These are phyloP conservation scores for Triticum timopheevii DNA, from an alignment of 176 grass and related monocot genomes.

Conservation along the genomic window DNA sequence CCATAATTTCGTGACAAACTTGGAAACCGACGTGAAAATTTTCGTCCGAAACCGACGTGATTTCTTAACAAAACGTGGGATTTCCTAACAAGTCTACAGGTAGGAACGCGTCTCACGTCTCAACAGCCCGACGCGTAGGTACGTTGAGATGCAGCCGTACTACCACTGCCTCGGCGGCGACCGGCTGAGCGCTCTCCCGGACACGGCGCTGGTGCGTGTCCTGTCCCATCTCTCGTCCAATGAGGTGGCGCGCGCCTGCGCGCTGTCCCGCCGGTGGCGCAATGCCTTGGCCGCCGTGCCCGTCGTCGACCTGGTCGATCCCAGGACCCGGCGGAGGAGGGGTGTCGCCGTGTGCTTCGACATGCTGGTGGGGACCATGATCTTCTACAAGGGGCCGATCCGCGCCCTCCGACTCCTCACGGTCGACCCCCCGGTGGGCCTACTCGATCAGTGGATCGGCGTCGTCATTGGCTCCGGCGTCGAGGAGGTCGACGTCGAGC, in stretches of 20 bases:
- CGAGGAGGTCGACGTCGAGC: neutral
- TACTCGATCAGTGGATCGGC: neutral
- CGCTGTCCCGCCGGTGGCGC: neutral
- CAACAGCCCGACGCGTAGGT: too few species aligned
- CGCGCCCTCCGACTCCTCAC: neutral
- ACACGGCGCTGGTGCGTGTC: neutral
- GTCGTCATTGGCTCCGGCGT: neutral
- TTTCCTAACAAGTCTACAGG: too few species aligned
- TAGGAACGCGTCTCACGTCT: too few species aligned
- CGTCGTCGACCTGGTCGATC: neutral
- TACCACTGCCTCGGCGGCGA: neutral
- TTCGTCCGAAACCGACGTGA: too few species aligned
- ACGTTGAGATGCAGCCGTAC: too few species aligned
- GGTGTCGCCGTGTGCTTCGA: too few species aligned
- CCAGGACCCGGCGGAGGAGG: too few species aligned
- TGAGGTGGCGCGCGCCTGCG: neutral
- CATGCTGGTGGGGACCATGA: too few species aligned
- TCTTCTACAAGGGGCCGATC: neutral
- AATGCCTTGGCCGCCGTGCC: neutral
- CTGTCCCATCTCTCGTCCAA: neutral
- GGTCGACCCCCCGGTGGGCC: neutral
- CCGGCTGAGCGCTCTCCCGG: neutral
- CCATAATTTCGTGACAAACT: too few species aligned
- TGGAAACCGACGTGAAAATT: too few species aligned
- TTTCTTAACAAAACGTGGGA: too few species aligned